Evolutionary conservation across 352 stramenopile species (phyloP).

Genomic region (Globisporangium canariense): DNA sequence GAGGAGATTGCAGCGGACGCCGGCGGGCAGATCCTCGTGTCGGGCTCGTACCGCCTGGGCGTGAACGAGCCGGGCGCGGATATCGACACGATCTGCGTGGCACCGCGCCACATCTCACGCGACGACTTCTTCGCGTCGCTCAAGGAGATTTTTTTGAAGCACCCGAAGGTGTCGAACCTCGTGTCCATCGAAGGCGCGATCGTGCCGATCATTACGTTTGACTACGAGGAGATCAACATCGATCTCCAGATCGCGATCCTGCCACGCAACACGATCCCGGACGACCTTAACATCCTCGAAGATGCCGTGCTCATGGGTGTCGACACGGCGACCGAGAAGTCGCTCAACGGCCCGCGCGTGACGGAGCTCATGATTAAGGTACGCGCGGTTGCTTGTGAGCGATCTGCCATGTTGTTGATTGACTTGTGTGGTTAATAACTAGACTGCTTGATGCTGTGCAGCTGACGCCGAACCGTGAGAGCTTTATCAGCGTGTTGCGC

Average conservation of each 20-base stretch:
- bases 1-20: conserved; percentile 85
- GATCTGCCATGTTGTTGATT: not conserved
- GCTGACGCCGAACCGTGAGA: conserved; percentile 81
- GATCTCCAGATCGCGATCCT: conserved; percentile 97
- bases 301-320: conserved; percentile 86
- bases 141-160: conserved; percentile 88
- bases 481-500: conserved; percentile 86
- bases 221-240: conserved; percentile 99
- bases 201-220: conserved; percentile 98
- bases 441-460: conserved; percentile 8
- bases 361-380: conserved; percentile 91
- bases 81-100: conserved; percentile 98
- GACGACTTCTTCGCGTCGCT: conserved; percentile 97
- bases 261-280: conserved; percentile 87
- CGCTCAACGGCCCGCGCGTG: conserved; percentile 88
- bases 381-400: conserved; percentile 1
- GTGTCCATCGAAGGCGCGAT: conserved; percentile 88
- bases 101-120: conserved; percentile 92
- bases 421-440: conserved; percentile 5
- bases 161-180: conserved; percentile 92
- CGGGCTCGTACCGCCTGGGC: conserved; percentile 93
- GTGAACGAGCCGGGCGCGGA: conserved; percentile 97
- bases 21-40: conserved; percentile 87
- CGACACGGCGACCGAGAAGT: conserved; percentile 86
- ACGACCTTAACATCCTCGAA: conserved; percentile 90